Evolutionary conservation across 1,284 basidiomycete genomes (phyloP), one percentile per base, ranked within the genome.

Genomic region (Irpex rosettiformis): DNA sequence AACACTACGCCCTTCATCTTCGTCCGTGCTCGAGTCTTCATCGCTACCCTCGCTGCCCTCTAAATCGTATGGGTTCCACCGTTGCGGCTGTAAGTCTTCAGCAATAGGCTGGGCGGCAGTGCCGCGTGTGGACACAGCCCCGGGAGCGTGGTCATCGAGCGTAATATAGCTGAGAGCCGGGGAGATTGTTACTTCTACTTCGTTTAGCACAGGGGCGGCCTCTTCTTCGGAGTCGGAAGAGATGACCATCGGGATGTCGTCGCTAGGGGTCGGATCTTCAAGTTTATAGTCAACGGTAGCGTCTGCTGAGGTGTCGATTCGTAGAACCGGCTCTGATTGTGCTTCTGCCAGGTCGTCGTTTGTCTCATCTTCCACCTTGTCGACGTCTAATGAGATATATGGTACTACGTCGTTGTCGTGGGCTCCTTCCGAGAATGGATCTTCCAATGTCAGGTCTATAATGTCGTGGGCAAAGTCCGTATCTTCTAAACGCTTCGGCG

Each of bases 161-260:
- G 56, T 57, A 11, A 57, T 25, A 30, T 57, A 57, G 24, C 49
- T 52, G 22, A 57, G 51, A 7, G 56, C 56, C 4, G 56, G 56
- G 5, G 56, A 57, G 2, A 53, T 5, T n/a, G 48, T 18, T 8
- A 21, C 33, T 11, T 28, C 49, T 28, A 2, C 49, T 10, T 28
- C 49, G 8, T 30, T 25, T 24, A 8, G 49, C 22, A 27, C 13
- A 8, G n/a, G 49, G 21, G 18, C 22, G 27, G 2, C 2, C 13
- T 45, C 16, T 2, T 22, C 43, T 45, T 45, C 43, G 2, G 43
- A 45, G 43, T 45, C 43, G 2, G 43, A 45, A 11, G 43, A 45
- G 21, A 45, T 45, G 13, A 45, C 8, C 7, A 45, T 45, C 18
- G 43, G 43, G 43, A 11, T 45, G n/a, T 11, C 13, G 10, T 8